These are phyloP conservation scores for Pleoardoris graminearum DNA, from an alignment of 2,329 filamentous ascomycete genomes.

Conservation along the genomic window DNA sequence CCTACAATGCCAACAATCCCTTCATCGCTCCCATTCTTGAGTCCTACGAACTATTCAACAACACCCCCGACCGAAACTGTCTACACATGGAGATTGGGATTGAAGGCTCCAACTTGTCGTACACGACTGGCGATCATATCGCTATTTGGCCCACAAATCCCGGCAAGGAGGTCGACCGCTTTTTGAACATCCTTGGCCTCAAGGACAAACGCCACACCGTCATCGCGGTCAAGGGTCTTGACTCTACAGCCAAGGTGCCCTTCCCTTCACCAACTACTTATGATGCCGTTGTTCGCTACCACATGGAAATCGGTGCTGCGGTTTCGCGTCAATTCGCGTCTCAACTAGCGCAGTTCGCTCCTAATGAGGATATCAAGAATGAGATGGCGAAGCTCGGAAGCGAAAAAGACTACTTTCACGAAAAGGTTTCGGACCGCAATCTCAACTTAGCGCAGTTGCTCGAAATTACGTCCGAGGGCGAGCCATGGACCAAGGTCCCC, in stretches of 20 bases:
- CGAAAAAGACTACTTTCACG: slow-evolving; percentile 94
- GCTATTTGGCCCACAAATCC: slow-evolving; percentile 97
- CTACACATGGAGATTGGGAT: slow-evolving; percentile 95
- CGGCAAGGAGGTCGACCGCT: slow-evolving; percentile 87
- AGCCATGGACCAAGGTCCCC: slow-evolving; percentile 81
- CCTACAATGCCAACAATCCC: slow-evolving; percentile 95
- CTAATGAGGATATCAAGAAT: slow-evolving; percentile 79
- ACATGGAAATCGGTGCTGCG: slow-evolving; percentile 94
- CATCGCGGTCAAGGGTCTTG: slow-evolving; percentile 85
- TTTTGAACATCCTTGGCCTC: slow-evolving; percentile 78
- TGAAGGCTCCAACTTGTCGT: slow-evolving; percentile 82
- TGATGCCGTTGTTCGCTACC: slow-evolving; percentile 89
- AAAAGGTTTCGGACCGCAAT: slow-evolving; percentile 77
- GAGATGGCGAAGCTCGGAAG: slow-evolving; percentile 86
- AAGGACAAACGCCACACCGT: slow-evolving; percentile 77
- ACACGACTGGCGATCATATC: slow-evolving; percentile 97
- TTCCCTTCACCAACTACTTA: slow-evolving; percentile 97
- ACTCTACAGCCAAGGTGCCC: slow-evolving; percentile 94
- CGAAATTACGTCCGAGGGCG: slow-evolving; percentile 69
- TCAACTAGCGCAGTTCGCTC: slow-evolving; percentile 84
- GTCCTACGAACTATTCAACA: slow-evolving; percentile 87
- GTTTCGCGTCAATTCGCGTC: slow-evolving; percentile 95
- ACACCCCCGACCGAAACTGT: slow-evolving; percentile 87
- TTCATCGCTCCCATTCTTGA: slow-evolving; percentile 92
- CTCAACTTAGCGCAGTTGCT: slow-evolving; percentile 90